Base-by-base conservation (phyloP, 345 rosid species). In the Eucalyptus grandis region DNA sequence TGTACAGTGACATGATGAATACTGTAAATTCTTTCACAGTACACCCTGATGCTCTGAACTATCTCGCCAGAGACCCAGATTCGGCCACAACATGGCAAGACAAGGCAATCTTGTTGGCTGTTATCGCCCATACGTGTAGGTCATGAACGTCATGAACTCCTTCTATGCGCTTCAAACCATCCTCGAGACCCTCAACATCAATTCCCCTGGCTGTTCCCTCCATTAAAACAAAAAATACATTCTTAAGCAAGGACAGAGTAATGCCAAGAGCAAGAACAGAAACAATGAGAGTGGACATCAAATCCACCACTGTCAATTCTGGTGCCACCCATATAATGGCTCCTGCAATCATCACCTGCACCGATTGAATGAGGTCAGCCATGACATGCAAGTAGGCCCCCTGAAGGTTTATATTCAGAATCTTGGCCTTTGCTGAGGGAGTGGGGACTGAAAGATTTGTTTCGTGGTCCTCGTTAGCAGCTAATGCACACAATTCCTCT, bases 121-220 rank as follows among this genome's bases (percentile, higher is more conserved):
- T 97, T 40, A 96, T 92, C 26, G 96, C 94, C 99, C 99, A 95
- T 14, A 97, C 93, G 89, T 95, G 99, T 47, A 97, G 94, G 90
- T 95, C 99, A 89, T 94, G 95, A 89, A 97, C 87, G 53, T 89
- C 87, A 40, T 88, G 89, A 88, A 96, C 97, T 69, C 98, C 98
- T 19, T 90, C 19, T 14, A 96, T 93, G 46, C 91, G 86, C 34
- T 86, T 93, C 15, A 97, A 91, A 24, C 93, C 95, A 87, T 88
- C 93, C 81, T 93, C 93, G 47, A 96, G 92, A 88, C 50, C 91
- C 49, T 60, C 90, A 16, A 95, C 88, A 62, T 96, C 89, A 72
- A 96, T 86, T 86, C 94, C 98, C 3, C 89, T 26, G 1, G 98
- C 97, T 13, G 94, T 91, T 30, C 95, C 92, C 89, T 96, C 97